phyloP scores from a whole-genome alignment of 257 asterid species.

The Jacaranda mimosifolia region DNA sequence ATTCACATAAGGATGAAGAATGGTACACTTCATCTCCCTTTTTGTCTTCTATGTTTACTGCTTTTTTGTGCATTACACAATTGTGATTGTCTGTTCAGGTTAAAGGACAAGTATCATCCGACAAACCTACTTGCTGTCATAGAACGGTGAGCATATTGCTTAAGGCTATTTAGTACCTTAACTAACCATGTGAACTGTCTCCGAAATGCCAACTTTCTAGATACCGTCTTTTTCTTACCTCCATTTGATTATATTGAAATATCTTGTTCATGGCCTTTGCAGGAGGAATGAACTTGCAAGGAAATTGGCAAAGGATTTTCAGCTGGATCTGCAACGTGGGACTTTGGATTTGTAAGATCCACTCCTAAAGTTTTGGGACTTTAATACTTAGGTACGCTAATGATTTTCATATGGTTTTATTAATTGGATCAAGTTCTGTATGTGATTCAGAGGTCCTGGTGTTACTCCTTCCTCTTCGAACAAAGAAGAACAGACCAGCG shows the following conservation, averaged over 20 bases:
- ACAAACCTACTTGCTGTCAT: conserved; percentile 68
- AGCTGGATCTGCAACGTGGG: conserved; percentile 73
- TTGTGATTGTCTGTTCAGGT: conserved; percentile 51
- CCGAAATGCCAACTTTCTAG: not conserved
- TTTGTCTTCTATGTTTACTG: not conserved
- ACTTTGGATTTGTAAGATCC: conserved; percentile 62
- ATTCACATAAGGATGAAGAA: conserved; percentile 70
- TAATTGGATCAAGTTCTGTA: conserved; percentile 26
- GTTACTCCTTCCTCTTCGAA: conserved; percentile 53
- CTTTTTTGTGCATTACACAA: conserved; percentile 23
- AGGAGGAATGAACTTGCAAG: conserved; percentile 71
- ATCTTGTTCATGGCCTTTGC: conserved; percentile 18
- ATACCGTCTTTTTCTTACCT: not conserved
- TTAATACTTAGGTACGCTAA: not conserved
- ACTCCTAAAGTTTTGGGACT: conserved; percentile 1
- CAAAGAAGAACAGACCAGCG: conserved; percentile 64
- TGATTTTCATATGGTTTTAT: not conserved
- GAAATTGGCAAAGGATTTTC: conserved; percentile 68
- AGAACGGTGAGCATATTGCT: conserved; percentile 54
- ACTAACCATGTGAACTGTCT: not conserved
- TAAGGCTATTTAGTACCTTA: not conserved
- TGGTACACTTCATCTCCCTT: conserved; percentile 47
- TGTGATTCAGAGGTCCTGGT: conserved; percentile 62
- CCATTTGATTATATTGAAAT: conserved; percentile 13
- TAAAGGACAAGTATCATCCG: conserved; percentile 77